Base-by-base conservation (phyloP, 352 stramenopile genomes). In the Phytophthora hibernalis region DNA sequence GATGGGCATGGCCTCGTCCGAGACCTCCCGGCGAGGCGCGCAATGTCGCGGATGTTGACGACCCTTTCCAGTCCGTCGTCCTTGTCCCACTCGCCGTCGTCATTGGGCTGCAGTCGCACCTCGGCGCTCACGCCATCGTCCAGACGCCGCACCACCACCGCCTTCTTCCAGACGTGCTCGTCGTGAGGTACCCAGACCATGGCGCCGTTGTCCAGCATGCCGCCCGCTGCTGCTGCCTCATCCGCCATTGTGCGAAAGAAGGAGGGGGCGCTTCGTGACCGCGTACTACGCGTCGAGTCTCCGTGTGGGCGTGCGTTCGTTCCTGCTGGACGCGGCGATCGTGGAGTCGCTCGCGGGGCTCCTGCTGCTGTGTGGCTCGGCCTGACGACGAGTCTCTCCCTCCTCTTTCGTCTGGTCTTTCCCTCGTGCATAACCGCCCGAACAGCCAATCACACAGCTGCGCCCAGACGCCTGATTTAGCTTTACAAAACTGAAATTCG, bases 111-210 rank as follows among this genome's bases (percentile, higher is more conserved):
- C 24, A 91, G 72, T 0, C 85, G 85, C 59, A 95, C 84, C 31
- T 91, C 66, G 13, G 83, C 83, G 57, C 68, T 56, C 45, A 59
- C 33, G 31, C 80, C 82, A 54, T 88, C 79, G 30, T 76, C 72
- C 28, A 90, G 52, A 18, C 83, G 84, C 6, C 65, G 65, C 50
- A 93, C 70, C 24, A 93, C 82, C 26, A 90, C 80, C 1, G 87
- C 87, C 52, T 86, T 85, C 75, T 90, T 91, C 87, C 87, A 95
- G 9, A 95, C 85, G 53, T 89, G 68, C 49, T 80, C 61, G 37
- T 87, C 74, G 68, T 95, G 85, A 2, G 87, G 87, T 48, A 95
- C 85, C 87, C 87, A 95, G 18, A 95, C 82, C 76, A 89, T 86
- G 43, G 86, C 83, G 45, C 80, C 79, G 63, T 84, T 77, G 68